phyloP scores from a whole-genome alignment of 257 asterid species.

The Forsythia viridissima region DNA sequence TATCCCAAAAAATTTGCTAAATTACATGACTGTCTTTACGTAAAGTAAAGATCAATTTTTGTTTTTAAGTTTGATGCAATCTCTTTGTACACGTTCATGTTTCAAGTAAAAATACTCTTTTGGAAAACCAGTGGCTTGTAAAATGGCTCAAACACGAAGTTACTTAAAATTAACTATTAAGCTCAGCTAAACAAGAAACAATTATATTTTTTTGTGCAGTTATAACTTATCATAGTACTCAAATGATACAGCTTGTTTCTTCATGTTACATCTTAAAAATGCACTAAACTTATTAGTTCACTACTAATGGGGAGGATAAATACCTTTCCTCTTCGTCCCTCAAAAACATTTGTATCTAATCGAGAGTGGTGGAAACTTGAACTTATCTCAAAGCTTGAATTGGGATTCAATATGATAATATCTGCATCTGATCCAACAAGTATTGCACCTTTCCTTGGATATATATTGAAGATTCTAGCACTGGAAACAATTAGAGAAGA shows the following conservation, averaged over 20 bases:
- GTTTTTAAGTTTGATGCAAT: background rate
- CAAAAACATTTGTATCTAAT: conserved; percentile 85
- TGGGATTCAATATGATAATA: conserved; percentile 83
- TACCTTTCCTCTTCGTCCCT: conserved; percentile 89
- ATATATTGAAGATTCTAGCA: conserved; percentile 87
- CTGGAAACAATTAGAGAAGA: conserved; percentile 36
- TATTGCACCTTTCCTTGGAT: conserved; percentile 94
- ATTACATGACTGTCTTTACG: background rate
- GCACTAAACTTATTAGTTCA: background rate
- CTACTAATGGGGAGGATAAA: background rate
- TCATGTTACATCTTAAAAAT: background rate
- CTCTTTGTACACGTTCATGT: background rate
- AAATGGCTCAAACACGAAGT: background rate
- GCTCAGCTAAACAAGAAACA: background rate
- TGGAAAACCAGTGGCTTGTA: background rate
- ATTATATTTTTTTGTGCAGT: background rate
- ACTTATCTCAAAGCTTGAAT: conserved; percentile 76
- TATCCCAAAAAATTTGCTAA: background rate
- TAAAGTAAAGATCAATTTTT: background rate
- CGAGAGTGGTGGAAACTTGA: conserved; percentile 80
- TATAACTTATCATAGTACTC: background rate
- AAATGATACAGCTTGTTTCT: background rate
- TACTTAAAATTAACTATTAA: background rate
- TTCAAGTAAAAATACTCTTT: background rate
- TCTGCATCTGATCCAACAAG: conserved; percentile 95